phyloP scores from a whole-genome alignment of 2,329 filamentous ascomycete genomes.

The Colletotrichum euphorbiae region DNA sequence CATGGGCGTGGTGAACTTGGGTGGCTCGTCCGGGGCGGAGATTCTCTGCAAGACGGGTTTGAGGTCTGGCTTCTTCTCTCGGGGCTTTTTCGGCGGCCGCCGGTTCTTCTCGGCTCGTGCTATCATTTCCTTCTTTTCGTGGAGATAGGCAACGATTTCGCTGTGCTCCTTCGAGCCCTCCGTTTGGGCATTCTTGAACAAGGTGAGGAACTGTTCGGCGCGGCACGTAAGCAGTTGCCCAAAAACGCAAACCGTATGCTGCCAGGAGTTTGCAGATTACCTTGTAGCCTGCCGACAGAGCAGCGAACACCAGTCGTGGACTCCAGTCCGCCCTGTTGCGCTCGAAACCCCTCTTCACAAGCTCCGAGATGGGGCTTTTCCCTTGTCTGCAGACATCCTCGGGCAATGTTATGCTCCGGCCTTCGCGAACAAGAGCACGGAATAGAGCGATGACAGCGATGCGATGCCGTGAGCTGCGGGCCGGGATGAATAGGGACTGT shows the following conservation, averaged over 20 bases:
- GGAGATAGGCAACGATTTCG: slow-evolving; percentile 56
- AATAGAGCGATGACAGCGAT: slow-evolving; percentile 76
- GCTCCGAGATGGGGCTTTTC: slow-evolving; percentile 62
- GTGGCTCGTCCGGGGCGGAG: slow-evolving; percentile 50
- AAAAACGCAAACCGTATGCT: not conserved
- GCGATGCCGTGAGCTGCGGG: slow-evolving; percentile 64
- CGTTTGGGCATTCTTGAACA: slow-evolving; percentile 53
- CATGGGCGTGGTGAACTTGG: slow-evolving; percentile 59
- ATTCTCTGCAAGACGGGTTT: slow-evolving; percentile 50
- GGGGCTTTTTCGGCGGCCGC: slow-evolving; percentile 41
- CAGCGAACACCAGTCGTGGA: slow-evolving; percentile 68
- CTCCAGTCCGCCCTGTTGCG: slow-evolving; percentile 70
- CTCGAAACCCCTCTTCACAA: slow-evolving; percentile 72
- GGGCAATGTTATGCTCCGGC: slow-evolving; percentile 63
- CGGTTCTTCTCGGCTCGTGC: slow-evolving; percentile 18
- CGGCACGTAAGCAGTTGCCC: not conserved
- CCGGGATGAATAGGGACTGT: slow-evolving; percentile 55
- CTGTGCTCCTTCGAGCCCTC: slow-evolving; percentile 54
- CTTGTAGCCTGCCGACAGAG: slow-evolving; percentile 77
- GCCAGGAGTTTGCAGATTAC: slow-evolving; percentile 48
- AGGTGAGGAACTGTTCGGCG: slow-evolving; percentile 52
- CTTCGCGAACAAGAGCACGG: slow-evolving; percentile 74
- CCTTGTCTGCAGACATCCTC: slow-evolving; percentile 52
- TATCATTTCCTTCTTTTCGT: slow-evolving; percentile 40
- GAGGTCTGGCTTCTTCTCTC: slow-evolving; percentile 38